Conservation (phyloP, 495 filamentous ascomycete genomes). For the Mytilinidion resinicola region DNA sequence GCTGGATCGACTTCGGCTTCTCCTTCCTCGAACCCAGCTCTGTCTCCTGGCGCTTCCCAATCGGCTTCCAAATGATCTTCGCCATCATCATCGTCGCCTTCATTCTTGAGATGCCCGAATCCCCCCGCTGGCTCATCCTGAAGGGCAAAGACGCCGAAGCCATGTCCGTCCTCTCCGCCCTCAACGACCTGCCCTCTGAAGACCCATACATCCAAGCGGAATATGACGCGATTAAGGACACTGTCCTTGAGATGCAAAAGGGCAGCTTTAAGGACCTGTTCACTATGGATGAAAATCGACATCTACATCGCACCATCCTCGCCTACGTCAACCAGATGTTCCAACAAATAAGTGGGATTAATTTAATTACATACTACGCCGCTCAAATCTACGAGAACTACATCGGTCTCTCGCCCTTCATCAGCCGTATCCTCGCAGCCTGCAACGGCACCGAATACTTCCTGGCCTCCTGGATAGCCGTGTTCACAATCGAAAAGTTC, state of each 20-base stretch:
- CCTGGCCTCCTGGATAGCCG: constrained; percentile 69
- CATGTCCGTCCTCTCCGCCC: constrained; percentile 52
- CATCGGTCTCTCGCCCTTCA: constrained; percentile 42
- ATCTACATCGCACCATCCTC: constrained; percentile 65
- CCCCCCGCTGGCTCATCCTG: constrained; percentile 45
- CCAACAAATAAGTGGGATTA: constrained; percentile 59
- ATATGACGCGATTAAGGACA: constrained; percentile 66
- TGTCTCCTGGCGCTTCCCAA: constrained; percentile 44
- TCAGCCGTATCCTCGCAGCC: constrained; percentile 38
- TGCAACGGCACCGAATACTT: constrained; percentile 58
- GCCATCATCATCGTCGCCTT: constrained; percentile 32
- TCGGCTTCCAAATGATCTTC: constrained; percentile 43
- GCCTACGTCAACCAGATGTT: constrained; percentile 75
- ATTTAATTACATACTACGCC: constrained; percentile 52
- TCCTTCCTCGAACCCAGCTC: constrained; percentile 41
- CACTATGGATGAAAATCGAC: constrained; percentile 63
- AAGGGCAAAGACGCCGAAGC: constrained; percentile 65
- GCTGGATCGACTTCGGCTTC: constrained; percentile 41
- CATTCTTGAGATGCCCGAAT: constrained; percentile 39
- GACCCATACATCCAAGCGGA: constrained; percentile 55
- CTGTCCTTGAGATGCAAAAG: constrained; percentile 63
- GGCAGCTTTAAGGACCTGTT: constrained; percentile 63
- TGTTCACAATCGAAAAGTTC: constrained; percentile 75
- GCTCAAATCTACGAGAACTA: constrained; percentile 55
- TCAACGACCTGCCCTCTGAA: constrained; percentile 49